Evolutionary conservation across 306 rosid species (phyloP).

Genomic region (Vigna angularis): DNA sequence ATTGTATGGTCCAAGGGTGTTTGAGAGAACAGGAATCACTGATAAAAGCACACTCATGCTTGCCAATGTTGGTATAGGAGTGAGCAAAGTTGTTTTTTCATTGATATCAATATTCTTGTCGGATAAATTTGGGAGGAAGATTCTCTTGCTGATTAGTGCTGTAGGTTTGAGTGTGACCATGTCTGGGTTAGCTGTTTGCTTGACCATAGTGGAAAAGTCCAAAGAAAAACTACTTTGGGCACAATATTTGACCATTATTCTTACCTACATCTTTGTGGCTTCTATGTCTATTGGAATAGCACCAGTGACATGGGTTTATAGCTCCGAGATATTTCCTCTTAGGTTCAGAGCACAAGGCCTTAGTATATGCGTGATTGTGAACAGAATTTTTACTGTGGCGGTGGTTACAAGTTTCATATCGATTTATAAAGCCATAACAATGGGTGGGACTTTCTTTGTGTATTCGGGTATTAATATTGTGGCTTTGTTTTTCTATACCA

Average conservation of each 20-base stretch:
- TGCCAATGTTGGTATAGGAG: conserved; percentile 66
- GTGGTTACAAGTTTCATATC: conserved; percentile 60
- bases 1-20: conserved; percentile 70
- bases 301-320: conserved; percentile 77
- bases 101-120: conserved; percentile 51
- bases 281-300: conserved; percentile 63
- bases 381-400: conserved; percentile 51
- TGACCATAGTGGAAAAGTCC: conserved; percentile 58
- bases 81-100: conserved; percentile 48
- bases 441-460: conserved; percentile 67
- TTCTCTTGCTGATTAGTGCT: conserved; percentile 53
- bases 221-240: conserved; percentile 53
- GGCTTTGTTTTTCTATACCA: conserved; percentile 59
- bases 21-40: conserved; percentile 60
- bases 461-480: conserved; percentile 49
- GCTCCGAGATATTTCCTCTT: conserved; percentile 69
- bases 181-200: conserved; percentile 46
- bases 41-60: conserved; percentile 56
- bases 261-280: conserved; percentile 52
- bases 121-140: conserved; percentile 41
- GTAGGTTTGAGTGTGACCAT: conserved; percentile 50
- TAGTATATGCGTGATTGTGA: conserved; percentile 63
- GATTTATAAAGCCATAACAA: conserved; percentile 57
- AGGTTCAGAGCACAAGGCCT: conserved; percentile 68
- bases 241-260: conserved; percentile 39